These are phyloP conservation scores for Saccharomyces uvarum DNA, from an alignment of 1,139 yeast species.

Conservation along the genomic window DNA sequence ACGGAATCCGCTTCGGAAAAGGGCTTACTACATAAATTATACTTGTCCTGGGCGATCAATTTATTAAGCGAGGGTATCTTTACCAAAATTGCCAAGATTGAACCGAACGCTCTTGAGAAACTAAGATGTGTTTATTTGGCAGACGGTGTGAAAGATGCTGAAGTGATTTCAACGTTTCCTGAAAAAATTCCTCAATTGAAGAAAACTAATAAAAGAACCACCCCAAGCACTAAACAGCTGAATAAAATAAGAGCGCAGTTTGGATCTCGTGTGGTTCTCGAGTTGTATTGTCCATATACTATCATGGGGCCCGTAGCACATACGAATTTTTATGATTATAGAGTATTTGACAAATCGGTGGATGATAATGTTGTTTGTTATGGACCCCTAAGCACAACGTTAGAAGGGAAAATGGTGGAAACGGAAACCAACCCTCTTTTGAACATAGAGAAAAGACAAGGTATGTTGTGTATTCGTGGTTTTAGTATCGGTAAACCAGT, in stretches of 20 bases:
- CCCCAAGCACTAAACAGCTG: slow-evolving; percentile 31
- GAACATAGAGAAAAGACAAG: slow-evolving; percentile 36
- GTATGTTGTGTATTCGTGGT: slow-evolving; percentile 54
- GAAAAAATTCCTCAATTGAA: slow-evolving; percentile 13
- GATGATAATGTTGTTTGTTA: slow-evolving; percentile 27
- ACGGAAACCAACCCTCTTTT: slow-evolving; percentile 33
- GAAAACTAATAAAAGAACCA: slow-evolving; percentile 7
- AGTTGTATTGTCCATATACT: slow-evolving; percentile 39
- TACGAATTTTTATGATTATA: slow-evolving; percentile 57
- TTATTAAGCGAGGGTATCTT: slow-evolving; percentile 38
- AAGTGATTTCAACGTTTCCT: slow-evolving; percentile 16
- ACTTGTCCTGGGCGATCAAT: slow-evolving; percentile 31
- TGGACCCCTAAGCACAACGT: slow-evolving; percentile 33
- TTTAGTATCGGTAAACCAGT: slow-evolving; percentile 54
- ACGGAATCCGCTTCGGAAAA: slow-evolving; percentile 1
- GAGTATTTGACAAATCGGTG: slow-evolving; percentile 35
- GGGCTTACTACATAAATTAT: slow-evolving; percentile 11
- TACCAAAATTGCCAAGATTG: slow-evolving; percentile 28
- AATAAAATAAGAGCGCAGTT: slow-evolving; percentile 42
- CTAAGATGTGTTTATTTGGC: slow-evolving; percentile 41
- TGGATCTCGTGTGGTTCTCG: slow-evolving; percentile 47
- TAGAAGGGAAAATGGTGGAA: slow-evolving; percentile 39
- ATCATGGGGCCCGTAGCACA: slow-evolving; percentile 52
- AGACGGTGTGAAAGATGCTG: slow-evolving; percentile 13
- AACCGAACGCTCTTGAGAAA: slow-evolving; percentile 10